Evolutionary conservation across 2,329 filamentous ascomycete species (phyloP).

Genomic region (Stemphylium beticola): DNA sequence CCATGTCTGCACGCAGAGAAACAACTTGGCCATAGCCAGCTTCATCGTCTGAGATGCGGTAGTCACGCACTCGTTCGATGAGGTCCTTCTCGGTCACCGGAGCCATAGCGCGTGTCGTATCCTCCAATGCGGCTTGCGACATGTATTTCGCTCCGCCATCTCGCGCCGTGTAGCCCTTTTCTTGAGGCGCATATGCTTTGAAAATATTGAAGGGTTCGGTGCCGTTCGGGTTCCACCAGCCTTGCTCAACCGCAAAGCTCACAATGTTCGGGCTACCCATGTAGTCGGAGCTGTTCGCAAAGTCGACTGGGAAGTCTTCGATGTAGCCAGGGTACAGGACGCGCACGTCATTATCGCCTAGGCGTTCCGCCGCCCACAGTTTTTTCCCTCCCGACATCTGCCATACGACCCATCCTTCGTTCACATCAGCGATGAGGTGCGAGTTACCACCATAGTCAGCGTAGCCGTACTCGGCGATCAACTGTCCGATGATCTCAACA

Average conservation of each 20-base stretch:
- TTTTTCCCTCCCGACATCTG: slow-evolving; percentile 44
- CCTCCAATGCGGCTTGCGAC: slow-evolving; percentile 45
- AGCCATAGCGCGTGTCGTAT: slow-evolving; percentile 50
- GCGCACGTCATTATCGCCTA: slow-evolving; percentile 39
- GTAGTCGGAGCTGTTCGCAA: slow-evolving; percentile 37
- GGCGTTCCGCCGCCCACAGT: slow-evolving; percentile 46
- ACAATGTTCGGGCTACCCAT: slow-evolving; percentile 45
- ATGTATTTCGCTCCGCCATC: slow-evolving; percentile 48
- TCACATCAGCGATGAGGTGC: slow-evolving; percentile 51
- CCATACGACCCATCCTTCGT: slow-evolving; percentile 47
- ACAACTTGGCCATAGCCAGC: slow-evolving; percentile 47
- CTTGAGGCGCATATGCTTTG: slow-evolving; percentile 42
- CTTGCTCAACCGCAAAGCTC: slow-evolving; percentile 44
- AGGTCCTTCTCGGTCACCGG: slow-evolving; percentile 59
- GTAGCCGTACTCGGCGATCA: slow-evolving; percentile 51
- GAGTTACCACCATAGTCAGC: slow-evolving; percentile 54
- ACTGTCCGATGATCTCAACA: slow-evolving; percentile 51
- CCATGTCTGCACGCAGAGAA: slow-evolving; percentile 30
- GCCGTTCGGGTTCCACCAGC: slow-evolving; percentile 43
- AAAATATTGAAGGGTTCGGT: slow-evolving; percentile 47
- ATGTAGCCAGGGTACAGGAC: slow-evolving; percentile 48
- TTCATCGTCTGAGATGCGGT: slow-evolving; percentile 45
- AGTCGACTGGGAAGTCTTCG: slow-evolving; percentile 45
- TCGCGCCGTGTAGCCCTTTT: slow-evolving; percentile 36
- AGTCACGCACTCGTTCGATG: slow-evolving; percentile 49